Evolutionary conservation across 179 eudicot species (phyloP).

Genomic region (Silene coronaria): DNA sequence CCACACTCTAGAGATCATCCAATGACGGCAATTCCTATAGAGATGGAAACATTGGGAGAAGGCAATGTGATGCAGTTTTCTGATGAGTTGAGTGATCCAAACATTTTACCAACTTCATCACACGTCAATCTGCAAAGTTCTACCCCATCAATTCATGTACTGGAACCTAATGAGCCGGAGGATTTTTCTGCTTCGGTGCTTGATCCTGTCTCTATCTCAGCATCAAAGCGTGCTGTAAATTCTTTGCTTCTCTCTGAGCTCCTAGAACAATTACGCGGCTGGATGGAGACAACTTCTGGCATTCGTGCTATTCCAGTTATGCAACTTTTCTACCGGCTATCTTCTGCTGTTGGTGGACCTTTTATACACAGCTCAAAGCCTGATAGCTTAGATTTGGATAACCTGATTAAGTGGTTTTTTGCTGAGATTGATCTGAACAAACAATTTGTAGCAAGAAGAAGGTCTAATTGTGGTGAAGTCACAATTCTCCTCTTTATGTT

Average conservation of each 20-base stretch:
- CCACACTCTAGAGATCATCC: slow-evolving; percentile 99
- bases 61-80: slow-evolving; percentile 72
- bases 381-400: slow-evolving; percentile 81
- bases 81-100: slow-evolving; percentile 57
- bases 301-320: slow-evolving; percentile 85
- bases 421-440: slow-evolving; percentile 70
- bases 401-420: slow-evolving; percentile 84
- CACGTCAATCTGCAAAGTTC: slow-evolving; percentile 52
- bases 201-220: slow-evolving; percentile 94
- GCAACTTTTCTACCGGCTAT: slow-evolving; percentile 91
- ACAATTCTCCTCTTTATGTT: slow-evolving; percentile 90
- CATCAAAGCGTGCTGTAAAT: slow-evolving; percentile 92
- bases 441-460: slow-evolving; percentile 62
- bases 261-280: slow-evolving; percentile 75
- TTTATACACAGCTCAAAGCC: slow-evolving; percentile 72
- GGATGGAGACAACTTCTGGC: slow-evolving; percentile 94
- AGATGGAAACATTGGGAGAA: slow-evolving; percentile 79
- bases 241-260: slow-evolving; percentile 86
- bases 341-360: slow-evolving; percentile 98
- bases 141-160: slow-evolving; percentile 70
- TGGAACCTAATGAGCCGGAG: slow-evolving; percentile 72
- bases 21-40: slow-evolving; percentile 97
- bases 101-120: slow-evolving; percentile 47
- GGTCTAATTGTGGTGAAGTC: slow-evolving; percentile 84
- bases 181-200: slow-evolving; percentile 62